Evolutionary conservation across 352 stramenopile genomes (phyloP).

Genomic region (Phytophthora rubi): DNA sequence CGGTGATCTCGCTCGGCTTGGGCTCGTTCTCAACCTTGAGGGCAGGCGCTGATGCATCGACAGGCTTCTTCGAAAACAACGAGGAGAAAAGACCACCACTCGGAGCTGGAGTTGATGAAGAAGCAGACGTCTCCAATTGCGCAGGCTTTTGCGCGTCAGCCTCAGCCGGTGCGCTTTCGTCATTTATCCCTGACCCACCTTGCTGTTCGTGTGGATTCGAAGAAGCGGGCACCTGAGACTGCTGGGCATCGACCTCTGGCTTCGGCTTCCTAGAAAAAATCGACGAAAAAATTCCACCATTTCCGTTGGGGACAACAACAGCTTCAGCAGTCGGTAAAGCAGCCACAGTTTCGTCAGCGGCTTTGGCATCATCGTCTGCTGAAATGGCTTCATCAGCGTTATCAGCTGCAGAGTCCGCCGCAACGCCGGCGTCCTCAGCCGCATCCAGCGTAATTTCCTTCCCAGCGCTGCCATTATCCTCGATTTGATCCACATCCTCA

Average conservation of each 20-base stretch:
- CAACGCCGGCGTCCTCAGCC: not conserved
- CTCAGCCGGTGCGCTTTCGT: not conserved
- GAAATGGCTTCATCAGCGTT: not conserved
- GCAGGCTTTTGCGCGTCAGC: not conserved
- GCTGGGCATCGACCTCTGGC: conserved; percentile 10
- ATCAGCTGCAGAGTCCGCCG: not conserved
- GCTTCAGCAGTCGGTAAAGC: not conserved
- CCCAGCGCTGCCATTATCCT: not conserved
- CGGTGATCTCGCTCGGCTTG: conserved; percentile 7
- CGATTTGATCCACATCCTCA: not conserved
- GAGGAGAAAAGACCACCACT: conserved; percentile 23
- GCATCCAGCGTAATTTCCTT: not conserved
- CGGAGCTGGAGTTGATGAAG: conserved; percentile 10
- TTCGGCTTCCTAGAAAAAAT: conserved; percentile 29
- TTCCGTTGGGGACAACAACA: conserved; percentile 6
- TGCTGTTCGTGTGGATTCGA: conserved; percentile 2
- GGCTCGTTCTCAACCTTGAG: not conserved
- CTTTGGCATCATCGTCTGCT: not conserved
- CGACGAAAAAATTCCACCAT: conserved; percentile 23
- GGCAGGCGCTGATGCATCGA: not conserved
- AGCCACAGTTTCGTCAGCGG: not conserved
- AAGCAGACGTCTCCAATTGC: conserved; percentile 1
- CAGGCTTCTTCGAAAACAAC: conserved; percentile 31
- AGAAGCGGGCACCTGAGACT: not conserved
- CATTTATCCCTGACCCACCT: not conserved